These are phyloP conservation scores for Penicillium bovifimosum DNA, from an alignment of 495 filamentous ascomycete genomes.

Conservation along the genomic window DNA sequence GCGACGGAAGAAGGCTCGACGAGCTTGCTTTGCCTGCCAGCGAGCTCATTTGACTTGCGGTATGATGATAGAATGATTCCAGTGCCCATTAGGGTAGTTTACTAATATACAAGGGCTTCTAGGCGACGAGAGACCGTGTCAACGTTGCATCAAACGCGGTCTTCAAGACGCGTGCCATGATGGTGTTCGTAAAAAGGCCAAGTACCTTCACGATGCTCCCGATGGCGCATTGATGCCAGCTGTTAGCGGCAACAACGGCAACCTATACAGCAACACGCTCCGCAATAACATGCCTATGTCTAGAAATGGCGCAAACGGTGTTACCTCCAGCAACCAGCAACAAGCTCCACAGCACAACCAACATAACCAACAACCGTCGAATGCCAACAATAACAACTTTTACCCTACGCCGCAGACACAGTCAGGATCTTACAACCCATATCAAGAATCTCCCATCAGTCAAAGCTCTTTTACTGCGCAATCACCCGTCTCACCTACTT, in stretches of 20 bases:
- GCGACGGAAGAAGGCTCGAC: slow-evolving; percentile 88
- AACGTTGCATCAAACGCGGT: slow-evolving; percentile 88
- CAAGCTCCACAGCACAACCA: neutral
- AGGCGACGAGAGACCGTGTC: slow-evolving; percentile 87
- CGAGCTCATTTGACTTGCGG: slow-evolving; percentile 96
- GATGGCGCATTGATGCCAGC: slow-evolving; percentile 66
- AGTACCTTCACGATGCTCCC: slow-evolving; percentile 95
- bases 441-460: slow-evolving; percentile 35
- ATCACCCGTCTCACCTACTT: slow-evolving; percentile 65
- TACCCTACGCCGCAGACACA: slow-evolving; percentile 35
- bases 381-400: slow-evolving; percentile 22
- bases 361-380: slow-evolving; percentile 21
- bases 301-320: slow-evolving; percentile 28
- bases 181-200: slow-evolving; percentile 96
- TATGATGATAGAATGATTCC: slow-evolving; percentile 45
- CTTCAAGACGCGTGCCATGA: slow-evolving; percentile 89
- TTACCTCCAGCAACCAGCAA: slow-evolving; percentile 8
- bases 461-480: slow-evolving; percentile 56
- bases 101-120: slow-evolving; percentile 16
- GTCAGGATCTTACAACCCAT: slow-evolving; percentile 35
- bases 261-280: slow-evolving; percentile 36
- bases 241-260: slow-evolving; percentile 19
- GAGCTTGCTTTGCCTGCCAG: slow-evolving; percentile 95
- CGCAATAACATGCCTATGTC: slow-evolving; percentile 29
- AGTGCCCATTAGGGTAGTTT: neutral